These are phyloP conservation scores for Clarireedia homoeocarpa DNA, from an alignment of 2,329 filamentous ascomycete genomes.

Conservation along the genomic window DNA sequence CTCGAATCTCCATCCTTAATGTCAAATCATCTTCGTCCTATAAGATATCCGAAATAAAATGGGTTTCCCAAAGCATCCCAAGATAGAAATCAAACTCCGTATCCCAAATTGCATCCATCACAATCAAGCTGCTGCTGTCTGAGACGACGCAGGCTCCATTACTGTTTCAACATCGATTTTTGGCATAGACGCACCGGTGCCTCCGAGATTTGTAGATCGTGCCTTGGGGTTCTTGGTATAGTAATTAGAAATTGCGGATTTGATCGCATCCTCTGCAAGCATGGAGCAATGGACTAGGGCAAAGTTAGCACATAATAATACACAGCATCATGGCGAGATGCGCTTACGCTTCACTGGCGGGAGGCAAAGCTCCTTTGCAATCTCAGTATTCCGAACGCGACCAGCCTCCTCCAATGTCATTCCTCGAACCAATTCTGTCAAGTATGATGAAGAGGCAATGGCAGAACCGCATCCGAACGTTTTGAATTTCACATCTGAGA, in stretches of 20 bases:
- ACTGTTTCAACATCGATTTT: constrained; percentile 54
- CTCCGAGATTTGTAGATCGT: constrained; percentile 65
- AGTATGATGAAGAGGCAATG: constrained; percentile 88
- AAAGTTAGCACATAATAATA: constrained; percentile 21
- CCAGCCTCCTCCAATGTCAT: constrained; percentile 95
- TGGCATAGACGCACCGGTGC: constrained; percentile 62
- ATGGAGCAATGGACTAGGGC: constrained; percentile 76
- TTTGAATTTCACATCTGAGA: constrained; percentile 96
- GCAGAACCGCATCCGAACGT: constrained; percentile 92
- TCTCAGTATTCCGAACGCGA: constrained; percentile 93
- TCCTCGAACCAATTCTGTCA: constrained; percentile 89
- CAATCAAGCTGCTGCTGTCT: constrained; percentile 18
- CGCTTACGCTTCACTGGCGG: constrained; percentile 78
- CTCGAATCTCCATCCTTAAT: too few species aligned
- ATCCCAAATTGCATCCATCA: neutral
- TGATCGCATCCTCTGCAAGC: constrained; percentile 88
- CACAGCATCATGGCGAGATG: neutral
- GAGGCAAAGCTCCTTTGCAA: constrained; percentile 89
- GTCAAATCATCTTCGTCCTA: too few species aligned
- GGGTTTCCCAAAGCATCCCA: neutral
- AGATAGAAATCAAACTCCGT: neutral
- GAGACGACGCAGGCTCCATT: constrained; percentile 30
- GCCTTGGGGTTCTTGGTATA: constrained; percentile 82
- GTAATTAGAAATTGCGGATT: constrained; percentile 84
- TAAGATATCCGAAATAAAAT: neutral